Evolutionary conservation across 352 stramenopile genomes (phyloP).

Genomic region (Phytophthora hibernalis): DNA sequence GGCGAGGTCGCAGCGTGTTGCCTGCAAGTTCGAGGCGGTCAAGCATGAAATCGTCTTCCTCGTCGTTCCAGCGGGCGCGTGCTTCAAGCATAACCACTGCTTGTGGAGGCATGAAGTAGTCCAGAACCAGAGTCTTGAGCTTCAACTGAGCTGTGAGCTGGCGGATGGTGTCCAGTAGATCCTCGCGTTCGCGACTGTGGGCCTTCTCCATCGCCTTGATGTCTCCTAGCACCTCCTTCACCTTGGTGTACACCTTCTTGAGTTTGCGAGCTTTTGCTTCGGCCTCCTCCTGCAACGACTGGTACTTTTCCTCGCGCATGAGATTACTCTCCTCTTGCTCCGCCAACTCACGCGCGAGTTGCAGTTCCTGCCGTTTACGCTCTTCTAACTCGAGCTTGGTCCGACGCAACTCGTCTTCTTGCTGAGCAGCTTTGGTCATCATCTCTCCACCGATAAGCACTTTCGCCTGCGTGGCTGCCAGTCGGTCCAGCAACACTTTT

Average conservation of each 20-base stretch:
- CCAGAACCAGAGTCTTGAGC: constrained; percentile 94
- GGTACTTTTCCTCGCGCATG: constrained; percentile 92
- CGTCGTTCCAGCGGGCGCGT: constrained; percentile 69
- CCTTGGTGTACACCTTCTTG: constrained; percentile 94
- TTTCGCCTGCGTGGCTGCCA: constrained; percentile 93
- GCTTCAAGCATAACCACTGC: constrained; percentile 62
- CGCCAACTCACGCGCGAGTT: constrained; percentile 91
- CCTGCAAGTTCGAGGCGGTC: constrained; percentile 80
- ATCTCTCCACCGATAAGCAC: constrained; percentile 92
- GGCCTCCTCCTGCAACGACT: constrained; percentile 93
- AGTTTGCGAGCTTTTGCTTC: constrained; percentile 97
- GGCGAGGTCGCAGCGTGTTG: constrained; percentile 65
- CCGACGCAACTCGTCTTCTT: constrained; percentile 94
- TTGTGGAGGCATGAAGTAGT: constrained; percentile 91
- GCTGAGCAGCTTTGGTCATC: constrained; percentile 94
- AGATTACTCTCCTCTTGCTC: constrained; percentile 95
- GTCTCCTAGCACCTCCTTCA: constrained; percentile 92
- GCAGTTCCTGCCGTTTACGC: constrained; percentile 83
- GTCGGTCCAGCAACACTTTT: constrained; percentile 83
- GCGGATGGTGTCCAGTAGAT: constrained; percentile 95
- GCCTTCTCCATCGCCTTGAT: constrained; percentile 95
- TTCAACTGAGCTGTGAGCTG: constrained; percentile 96
- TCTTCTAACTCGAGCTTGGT: constrained; percentile 94
- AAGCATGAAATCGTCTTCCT: constrained; percentile 80
- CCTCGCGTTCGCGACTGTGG: constrained; percentile 92